phyloP scores from a whole-genome alignment of 192 early-diverging fungal species.

The Entophlyctis luteolus region DNA sequence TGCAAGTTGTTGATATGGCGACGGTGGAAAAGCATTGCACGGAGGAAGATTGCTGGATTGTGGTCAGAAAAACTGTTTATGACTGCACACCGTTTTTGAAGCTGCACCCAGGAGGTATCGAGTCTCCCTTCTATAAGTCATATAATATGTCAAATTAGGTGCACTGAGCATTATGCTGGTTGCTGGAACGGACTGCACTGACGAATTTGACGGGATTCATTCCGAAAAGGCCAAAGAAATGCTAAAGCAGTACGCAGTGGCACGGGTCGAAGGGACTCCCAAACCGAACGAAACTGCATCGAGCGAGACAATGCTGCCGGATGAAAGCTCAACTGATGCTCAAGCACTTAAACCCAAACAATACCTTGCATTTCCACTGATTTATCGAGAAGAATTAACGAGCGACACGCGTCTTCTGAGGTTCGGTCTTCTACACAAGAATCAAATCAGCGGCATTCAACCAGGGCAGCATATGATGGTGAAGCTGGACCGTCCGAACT shows the following conservation, averaged over 20 bases:
- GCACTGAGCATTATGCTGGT: constrained; percentile 30
- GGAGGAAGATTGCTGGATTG: constrained; percentile 45
- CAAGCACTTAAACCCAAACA: background rate
- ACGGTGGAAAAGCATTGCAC: constrained; percentile 43
- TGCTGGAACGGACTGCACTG: constrained; percentile 39
- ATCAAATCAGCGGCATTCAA: constrained; percentile 36
- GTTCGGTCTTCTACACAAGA: constrained; percentile 68
- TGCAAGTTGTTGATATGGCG: background rate
- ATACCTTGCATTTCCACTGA: background rate
- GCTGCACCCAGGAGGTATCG: constrained; percentile 39
- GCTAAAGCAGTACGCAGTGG: constrained; percentile 35
- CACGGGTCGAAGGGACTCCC: background rate
- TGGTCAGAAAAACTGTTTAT: constrained; percentile 38
- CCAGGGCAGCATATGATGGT: constrained; percentile 10
- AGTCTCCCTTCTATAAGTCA: background rate
- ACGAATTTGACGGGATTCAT: constrained; percentile 45
- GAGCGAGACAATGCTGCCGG: too few species aligned
- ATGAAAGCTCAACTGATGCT: too few species aligned
- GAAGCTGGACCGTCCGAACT: constrained; percentile 59
- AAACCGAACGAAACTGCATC: background rate
- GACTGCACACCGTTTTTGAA: constrained; percentile 39
- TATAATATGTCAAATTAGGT: background rate
- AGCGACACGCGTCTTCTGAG: constrained; percentile 55
- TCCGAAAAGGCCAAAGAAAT: constrained; percentile 28
- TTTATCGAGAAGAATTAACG: background rate